These are phyloP conservation scores for Emergomyces orientalis DNA, from an alignment of 2,329 filamentous ascomycete species.

Conservation along the genomic window DNA sequence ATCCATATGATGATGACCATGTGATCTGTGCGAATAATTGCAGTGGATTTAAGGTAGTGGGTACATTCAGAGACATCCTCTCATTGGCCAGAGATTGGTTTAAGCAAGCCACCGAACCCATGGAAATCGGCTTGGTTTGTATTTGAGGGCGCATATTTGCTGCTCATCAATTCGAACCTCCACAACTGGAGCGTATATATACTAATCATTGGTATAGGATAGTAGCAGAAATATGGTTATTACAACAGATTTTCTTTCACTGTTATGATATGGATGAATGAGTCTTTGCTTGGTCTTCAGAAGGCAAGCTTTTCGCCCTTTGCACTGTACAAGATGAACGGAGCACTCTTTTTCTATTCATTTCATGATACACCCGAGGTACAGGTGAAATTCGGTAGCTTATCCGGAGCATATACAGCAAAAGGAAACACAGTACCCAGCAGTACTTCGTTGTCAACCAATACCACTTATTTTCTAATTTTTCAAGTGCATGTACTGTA, in stretches of 20 bases:
- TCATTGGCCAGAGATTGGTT: neutral
- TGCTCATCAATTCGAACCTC: neutral
- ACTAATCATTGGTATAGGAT: too few species aligned
- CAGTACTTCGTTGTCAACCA: too few species aligned
- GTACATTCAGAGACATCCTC: neutral
- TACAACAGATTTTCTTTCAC: too few species aligned
- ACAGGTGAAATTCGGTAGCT: neutral
- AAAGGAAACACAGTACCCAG: neutral
- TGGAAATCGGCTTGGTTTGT: neutral
- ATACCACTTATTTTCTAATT: too few species aligned
- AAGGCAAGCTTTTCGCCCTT: neutral
- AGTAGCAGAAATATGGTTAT: too few species aligned
- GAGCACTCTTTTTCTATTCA: neutral
- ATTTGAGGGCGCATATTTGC: too few species aligned
- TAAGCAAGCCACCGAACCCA: neutral
- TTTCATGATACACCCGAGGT: neutral
- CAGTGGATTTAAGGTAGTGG: conserved; percentile 7
- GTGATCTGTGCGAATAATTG: neutral
- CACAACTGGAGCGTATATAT: too few species aligned
- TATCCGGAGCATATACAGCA: neutral
- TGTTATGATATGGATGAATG: neutral
- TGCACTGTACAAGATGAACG: neutral
- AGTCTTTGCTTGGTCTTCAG: neutral
- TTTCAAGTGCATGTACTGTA: too few species aligned
- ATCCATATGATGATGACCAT: neutral